phyloP scores from a whole-genome alignment of 202 grass and related monocot genomes.

The Tripidium arundinaceum region DNA sequence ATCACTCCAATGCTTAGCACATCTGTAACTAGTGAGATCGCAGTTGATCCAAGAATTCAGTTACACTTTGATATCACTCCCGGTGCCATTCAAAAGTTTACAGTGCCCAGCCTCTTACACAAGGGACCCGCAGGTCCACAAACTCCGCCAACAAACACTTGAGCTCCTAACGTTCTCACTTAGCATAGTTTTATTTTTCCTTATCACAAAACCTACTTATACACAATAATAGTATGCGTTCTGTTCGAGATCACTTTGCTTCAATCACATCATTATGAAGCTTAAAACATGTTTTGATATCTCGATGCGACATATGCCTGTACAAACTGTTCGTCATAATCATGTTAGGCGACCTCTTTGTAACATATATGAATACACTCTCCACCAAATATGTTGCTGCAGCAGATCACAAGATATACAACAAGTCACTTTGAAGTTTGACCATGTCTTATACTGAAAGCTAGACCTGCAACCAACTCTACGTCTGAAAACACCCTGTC shows the following conservation, averaged over 20 bases:
- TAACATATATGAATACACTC: not conserved
- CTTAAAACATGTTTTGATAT: not conserved
- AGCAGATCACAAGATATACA: not conserved
- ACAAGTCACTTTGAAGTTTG: not conserved
- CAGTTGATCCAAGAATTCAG: not conserved
- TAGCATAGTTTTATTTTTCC: no score
- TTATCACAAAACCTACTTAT: no score
- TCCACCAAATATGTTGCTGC: not conserved
- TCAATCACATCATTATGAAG: not conserved
- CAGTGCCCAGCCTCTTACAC: not conserved
- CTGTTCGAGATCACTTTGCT: not conserved
- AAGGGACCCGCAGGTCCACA: not conserved
- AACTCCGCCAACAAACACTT: not conserved
- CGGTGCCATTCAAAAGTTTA: not conserved
- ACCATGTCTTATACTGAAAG: not conserved
- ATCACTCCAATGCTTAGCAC: not conserved
- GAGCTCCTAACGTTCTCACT: not conserved
- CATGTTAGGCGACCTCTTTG: not conserved
- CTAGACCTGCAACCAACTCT: not conserved
- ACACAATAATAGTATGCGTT: not conserved
- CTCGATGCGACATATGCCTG: not conserved
- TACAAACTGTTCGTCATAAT: not conserved
- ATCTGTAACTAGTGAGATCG: not conserved
- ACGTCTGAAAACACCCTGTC: conserved; percentile 11
- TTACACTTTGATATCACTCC: no score